Evolutionary conservation across 2,329 filamentous ascomycete species (phyloP), one percentile per base, ranked within the genome.

Genomic region (Diplocarpon rosae): DNA sequence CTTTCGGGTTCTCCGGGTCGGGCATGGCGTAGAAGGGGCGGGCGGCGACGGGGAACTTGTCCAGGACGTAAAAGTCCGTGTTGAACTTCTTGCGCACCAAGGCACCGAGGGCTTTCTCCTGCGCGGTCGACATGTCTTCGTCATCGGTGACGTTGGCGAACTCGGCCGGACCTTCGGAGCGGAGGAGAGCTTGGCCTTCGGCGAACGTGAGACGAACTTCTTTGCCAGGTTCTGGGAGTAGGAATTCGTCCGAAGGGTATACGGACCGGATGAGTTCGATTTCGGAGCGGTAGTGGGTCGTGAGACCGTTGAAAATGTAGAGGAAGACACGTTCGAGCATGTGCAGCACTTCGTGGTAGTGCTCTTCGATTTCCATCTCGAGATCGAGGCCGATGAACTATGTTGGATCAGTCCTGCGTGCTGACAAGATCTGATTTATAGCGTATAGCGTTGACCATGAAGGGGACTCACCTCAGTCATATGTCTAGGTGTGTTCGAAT

Each of bases 31-130:
- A 96, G 67, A 95, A 95, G 5, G 90, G 90, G 27, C 92, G 78
- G 15, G 92, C 85, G 31, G 73, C 71, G 64, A 92, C 80, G 36
- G 92, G 92, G 73, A 95, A 98, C 67, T 96, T 92, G 71, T 96
- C 90, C 51, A 98, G 76, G 16, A 93, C 82, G 69, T 95, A 96
- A 69, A 96, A 96, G 69, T 98, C 92, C 48, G 88, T 92, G 62
- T 83, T 77, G 73, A 83, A 95, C 68, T 95, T 95, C 57, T 85
- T 75, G 46, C 85, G 82, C 54, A 96, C 78, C 38, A 96, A 73
- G 20, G 79, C 80, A 46, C 92, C 92, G 8, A 96, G 80, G n/a
- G 83, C 85, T 67, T 89, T 89, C 64, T 92, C 85, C 60, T 90
- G 82, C 0, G 85, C 80, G 0, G 85, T 92, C 60, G 68, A 76